A percentile compares a stretch with the other conserved stretches of the same genome.
Evolutionary conservation across 345 rosid species (phyloP).

Genomic region (Theobroma cacao): DNA sequence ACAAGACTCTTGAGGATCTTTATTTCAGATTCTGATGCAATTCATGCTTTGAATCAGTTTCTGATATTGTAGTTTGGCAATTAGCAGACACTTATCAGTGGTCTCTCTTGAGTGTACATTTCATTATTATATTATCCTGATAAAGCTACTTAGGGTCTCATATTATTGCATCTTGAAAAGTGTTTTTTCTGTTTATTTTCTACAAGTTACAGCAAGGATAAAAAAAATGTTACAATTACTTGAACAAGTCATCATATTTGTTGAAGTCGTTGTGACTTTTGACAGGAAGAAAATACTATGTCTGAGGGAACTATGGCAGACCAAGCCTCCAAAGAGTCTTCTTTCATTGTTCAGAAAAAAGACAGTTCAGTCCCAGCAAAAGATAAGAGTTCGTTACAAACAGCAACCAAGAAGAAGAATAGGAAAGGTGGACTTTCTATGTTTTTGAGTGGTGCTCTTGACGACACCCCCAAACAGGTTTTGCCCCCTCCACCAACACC

Average conservation of each 20-base stretch:
- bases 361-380: slow-evolving; percentile 37
- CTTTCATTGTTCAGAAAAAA: slow-evolving; percentile 37
- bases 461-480: slow-evolving; percentile 51
- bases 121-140: not conserved
- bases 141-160: not conserved
- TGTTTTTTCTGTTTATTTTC: not conserved
- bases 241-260: slow-evolving; percentile 9
- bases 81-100: not conserved
- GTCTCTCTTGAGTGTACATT: not conserved
- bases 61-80: not conserved
- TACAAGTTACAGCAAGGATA: not conserved
- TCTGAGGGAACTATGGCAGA: slow-evolving; percentile 24
- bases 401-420: slow-evolving; percentile 67
- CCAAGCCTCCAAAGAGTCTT: slow-evolving; percentile 35
- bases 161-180: not conserved
- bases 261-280: slow-evolving; percentile 15
- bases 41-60: not conserved
- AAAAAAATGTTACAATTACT: not conserved
- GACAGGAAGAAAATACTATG: slow-evolving; percentile 39
- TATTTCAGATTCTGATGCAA: not conserved
- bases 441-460: slow-evolving; percentile 98
- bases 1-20: not conserved
- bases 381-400: slow-evolving; percentile 37
- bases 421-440: slow-evolving; percentile 94
- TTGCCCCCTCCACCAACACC: slow-evolving; percentile 59